A percentile compares a stretch with the other conserved stretches of the same genome.
Evolutionary conservation across 495 filamentous ascomycete species (phyloP).

Genomic region (Daldinia childiae): DNA sequence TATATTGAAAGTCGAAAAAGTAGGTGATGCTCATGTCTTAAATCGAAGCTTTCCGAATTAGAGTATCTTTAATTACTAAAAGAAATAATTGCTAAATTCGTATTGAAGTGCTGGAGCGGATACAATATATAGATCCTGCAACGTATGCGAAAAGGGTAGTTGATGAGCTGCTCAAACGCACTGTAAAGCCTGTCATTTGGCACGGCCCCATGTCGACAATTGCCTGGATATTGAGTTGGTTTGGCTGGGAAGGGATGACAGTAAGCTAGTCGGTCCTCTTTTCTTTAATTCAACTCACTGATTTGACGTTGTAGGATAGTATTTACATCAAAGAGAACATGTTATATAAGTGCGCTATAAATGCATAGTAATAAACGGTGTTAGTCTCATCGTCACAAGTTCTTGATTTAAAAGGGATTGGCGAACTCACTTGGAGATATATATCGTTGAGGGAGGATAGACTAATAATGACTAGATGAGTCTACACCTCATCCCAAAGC

Average conservation of each 20-base stretch:
- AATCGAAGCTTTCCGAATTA: too few species aligned
- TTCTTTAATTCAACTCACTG: background rate
- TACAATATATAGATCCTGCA: constrained; percentile 12
- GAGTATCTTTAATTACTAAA: too few species aligned
- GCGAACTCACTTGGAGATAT: background rate
- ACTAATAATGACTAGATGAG: too few species aligned
- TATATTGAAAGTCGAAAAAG: constrained; percentile 39
- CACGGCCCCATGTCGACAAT: constrained; percentile 28
- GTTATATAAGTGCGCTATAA: constrained; percentile 15
- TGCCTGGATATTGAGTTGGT: constrained; percentile 42
- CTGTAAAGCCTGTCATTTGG: constrained; percentile 39
- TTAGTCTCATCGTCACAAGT: background rate
- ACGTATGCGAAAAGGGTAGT: constrained; percentile 36
- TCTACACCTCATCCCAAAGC: too few species aligned
- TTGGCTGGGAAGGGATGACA: constrained; percentile 45
- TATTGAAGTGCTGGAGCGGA: constrained; percentile 4
- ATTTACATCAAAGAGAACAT: constrained; percentile 27
- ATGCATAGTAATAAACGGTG: too few species aligned
- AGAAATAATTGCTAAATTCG: background rate
- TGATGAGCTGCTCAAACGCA: constrained; percentile 22
- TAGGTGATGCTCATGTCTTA: background rate
- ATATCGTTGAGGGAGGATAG: too few species aligned
- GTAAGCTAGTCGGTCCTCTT: constrained; percentile 33
- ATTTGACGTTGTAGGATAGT: constrained; percentile 9
- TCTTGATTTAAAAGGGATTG: background rate